Conservation (phyloP, 1,284 basidiomycete genomes). For the Irpex sp. region DNA sequence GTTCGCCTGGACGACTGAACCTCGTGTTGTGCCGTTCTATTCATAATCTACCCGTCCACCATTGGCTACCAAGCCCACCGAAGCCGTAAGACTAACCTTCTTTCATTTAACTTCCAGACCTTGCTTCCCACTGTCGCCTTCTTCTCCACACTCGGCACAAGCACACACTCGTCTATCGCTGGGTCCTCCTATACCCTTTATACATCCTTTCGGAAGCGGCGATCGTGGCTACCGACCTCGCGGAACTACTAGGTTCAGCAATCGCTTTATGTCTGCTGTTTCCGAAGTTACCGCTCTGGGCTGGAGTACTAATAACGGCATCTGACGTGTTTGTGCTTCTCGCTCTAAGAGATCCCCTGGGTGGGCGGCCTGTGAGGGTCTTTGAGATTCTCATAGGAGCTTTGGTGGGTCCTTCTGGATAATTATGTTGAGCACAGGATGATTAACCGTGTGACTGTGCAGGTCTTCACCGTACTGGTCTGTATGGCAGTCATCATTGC, state of each 20-base stretch:
- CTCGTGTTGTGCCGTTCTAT: constrained; percentile 1
- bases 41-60: constrained; percentile 4
- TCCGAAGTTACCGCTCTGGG: constrained; percentile 74
- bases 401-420: constrained; percentile 34
- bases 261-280: constrained; percentile 81
- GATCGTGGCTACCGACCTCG: constrained; percentile 75
- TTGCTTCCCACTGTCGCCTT: constrained; percentile 71
- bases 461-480: constrained; percentile 78
- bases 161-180: constrained; percentile 57
- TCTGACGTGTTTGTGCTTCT: constrained; percentile 80
- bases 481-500: constrained; percentile 82
- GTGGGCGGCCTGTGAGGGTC: constrained; percentile 50
- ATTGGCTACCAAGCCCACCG: background rate
- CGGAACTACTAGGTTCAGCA: constrained; percentile 75
- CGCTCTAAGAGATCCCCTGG: constrained; percentile 54
- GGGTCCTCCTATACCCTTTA: constrained; percentile 64
- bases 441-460: constrained; percentile 1
- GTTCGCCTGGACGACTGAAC: background rate
- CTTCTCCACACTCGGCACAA: constrained; percentile 62
- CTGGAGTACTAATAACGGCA: constrained; percentile 79
- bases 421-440: background rate
- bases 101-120: constrained; percentile 34
- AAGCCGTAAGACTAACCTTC: background rate
- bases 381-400: constrained; percentile 74
- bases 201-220: constrained; percentile 74